Base-by-base conservation (phyloP, 2,329 filamentous ascomycete genomes). In the Penicillium sp. region DNA sequence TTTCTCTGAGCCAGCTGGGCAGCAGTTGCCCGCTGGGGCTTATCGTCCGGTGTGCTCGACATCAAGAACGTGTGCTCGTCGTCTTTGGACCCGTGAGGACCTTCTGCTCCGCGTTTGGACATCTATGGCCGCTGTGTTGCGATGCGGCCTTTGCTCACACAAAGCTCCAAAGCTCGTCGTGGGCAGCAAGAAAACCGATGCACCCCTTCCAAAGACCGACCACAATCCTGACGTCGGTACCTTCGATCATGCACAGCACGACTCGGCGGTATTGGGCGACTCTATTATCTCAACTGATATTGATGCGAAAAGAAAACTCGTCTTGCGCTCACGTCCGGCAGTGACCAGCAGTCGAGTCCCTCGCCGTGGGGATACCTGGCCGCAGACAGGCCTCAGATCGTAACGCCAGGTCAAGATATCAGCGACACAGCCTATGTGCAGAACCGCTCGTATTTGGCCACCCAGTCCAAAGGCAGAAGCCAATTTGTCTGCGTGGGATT, bases 1-100 rank as follows among this genome's bases (percentile, higher is more conserved):
- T 72, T 78, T 64, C 76, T 70, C 44, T 60, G 64, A 20, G 76
- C 75, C 61, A 78, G 35, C 60, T 78, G 75, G 26, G 75, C 74
- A 26, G 75, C 75, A 18, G 74, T 78, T 21, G 76, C 75, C 60
- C 68, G 69, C 51, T 71, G 67, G 17, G 71, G 69, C 50, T 66
- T 63, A 2, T 76, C 73, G 32, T 65, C 67, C 18, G 64, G 62
- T 38, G 65, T 66, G 20, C 64, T 64, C 34, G 63, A 62, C 64
- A 67, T 66, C 9, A 60, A 60, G 43, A 63, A 62, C 16, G 54
- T 51, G 39, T 59, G 51, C 19, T 59, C 35, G 10, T 46, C 43
- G 11, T 64, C 64, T 39, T 63, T 68, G 16, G 52, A 52, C 39
- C 62, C 57, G 36, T 70, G 65, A 51, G 55, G 57, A 42, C 58